Evolutionary conservation across 2,329 filamentous ascomycete genomes (phyloP), one percentile per base, ranked within the genome.

Genomic region (Leptosphaerulina australis): DNA sequence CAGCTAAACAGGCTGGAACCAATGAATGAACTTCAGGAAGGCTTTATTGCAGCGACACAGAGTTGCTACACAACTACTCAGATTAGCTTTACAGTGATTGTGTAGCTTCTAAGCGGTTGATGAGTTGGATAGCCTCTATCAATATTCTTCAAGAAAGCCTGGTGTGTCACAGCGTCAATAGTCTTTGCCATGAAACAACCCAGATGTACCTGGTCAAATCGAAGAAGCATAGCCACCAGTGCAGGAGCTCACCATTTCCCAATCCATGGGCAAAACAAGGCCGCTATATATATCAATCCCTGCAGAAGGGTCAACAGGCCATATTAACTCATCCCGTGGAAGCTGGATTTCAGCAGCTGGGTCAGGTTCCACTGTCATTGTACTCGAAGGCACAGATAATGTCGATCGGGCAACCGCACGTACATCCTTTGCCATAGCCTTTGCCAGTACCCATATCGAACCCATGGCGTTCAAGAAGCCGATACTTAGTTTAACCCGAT

Each of bases 401-500:
- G 91, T 87, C 60, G 88, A 85, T 62, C 88, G 83, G 14, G 90
- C 88, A 21, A 93, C 87, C 6, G 81, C 82, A 63, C 84, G 87
- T 15, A 95, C 85, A 67, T 94, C 88, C 10, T 79, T 81, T 53
- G 86, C 83, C n/a, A 90, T 88, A 11, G 79, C 81, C 37, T 79
- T 81, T 1, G 88, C 88, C 12, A 90, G 83, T 37, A 82, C 81
- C 90, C 89, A 94, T 7, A 88, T 83, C 5, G 77, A 74, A 17
- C 84, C 85, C 12, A 92, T 76, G 17, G 84, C 61, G 59, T 85
- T 86, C 33, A 94, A 79, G 1, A 86, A 87, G 6, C 88, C 89
- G 52, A 88, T 90, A 56, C 90, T 91, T 14, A 96, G 81, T 2
- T 87, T 83, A 40, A 96, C 86, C 63, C 85, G 87, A 72, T 91